phyloP scores from a whole-genome alignment of 805 yeast species.

The Schwanniomyces vanrijiae region DNA sequence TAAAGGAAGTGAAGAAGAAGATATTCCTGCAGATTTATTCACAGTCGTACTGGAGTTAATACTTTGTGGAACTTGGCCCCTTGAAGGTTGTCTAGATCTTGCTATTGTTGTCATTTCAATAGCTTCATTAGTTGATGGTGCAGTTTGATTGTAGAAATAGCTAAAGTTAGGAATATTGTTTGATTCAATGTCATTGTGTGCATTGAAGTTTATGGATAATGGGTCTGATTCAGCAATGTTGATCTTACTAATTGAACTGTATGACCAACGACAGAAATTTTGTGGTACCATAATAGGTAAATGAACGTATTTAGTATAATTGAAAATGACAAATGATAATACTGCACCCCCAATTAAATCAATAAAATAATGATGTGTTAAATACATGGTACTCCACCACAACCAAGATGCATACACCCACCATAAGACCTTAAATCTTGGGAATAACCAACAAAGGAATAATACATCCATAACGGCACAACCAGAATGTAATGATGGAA shows the following conservation, averaged over 20 bases:
- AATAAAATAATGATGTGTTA: slow-evolving; percentile 94
- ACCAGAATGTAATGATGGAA: slow-evolving; percentile 85
- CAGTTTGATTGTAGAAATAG: slow-evolving; percentile 4
- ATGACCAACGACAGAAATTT: slow-evolving; percentile 71
- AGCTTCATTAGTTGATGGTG: slow-evolving; percentile 6
- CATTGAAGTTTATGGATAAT: slow-evolving; percentile 14
- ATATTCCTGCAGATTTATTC: slow-evolving; percentile 14
- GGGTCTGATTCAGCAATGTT: slow-evolving; percentile 33
- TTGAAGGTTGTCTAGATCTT: slow-evolving; percentile 31
- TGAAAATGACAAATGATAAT: slow-evolving; percentile 70
- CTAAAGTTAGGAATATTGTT: slow-evolving; percentile 1
- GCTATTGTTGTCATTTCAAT: slow-evolving; percentile 23
- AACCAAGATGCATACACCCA: slow-evolving; percentile 83
- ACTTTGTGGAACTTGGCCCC: slow-evolving; percentile 12
- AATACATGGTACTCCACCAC: slow-evolving; percentile 98
- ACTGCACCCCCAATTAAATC: slow-evolving; percentile 93
- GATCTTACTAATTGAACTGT: slow-evolving; percentile 34
- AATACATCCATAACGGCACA: slow-evolving; percentile 92
- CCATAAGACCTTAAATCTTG: slow-evolving; percentile 63
- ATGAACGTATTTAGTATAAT: slow-evolving; percentile 62
- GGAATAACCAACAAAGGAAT: slow-evolving; percentile 82
- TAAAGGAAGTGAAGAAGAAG: slow-evolving; percentile 10
- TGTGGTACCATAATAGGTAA: slow-evolving; percentile 60
- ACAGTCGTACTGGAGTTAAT: neutral
- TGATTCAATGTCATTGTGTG: slow-evolving; percentile 8